Conservation (phyloP, 768 basidiomycete genomes). For the Russula compacta region DNA sequence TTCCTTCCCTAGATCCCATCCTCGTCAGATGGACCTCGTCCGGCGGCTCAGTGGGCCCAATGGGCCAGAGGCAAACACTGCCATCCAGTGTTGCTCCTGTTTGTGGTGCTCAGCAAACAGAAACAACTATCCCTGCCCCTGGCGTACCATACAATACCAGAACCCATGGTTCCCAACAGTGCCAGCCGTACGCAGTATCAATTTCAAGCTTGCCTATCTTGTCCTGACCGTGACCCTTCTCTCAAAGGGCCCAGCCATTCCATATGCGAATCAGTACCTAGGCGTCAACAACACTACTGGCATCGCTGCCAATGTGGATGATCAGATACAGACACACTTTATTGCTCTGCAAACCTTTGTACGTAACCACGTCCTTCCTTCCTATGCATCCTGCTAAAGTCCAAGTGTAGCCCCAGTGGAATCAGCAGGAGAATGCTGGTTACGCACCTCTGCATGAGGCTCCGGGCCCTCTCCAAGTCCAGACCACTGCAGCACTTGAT, state of each 20-base stretch:
- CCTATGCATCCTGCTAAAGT: background rate
- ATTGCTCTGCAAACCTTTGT: background rate
- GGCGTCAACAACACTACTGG: background rate
- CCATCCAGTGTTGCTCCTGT: background rate
- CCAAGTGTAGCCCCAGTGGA: background rate
- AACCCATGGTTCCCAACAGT: too few species aligned
- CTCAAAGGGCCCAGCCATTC: background rate
- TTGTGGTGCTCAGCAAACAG: background rate
- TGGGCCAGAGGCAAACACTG: background rate
- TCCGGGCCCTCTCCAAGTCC: background rate
- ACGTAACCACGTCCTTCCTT: background rate
- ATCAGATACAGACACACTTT: background rate
- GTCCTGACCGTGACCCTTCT: background rate
- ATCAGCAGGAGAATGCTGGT: background rate
- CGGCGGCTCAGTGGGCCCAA: background rate
- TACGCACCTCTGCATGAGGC: background rate
- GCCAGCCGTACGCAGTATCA: background rate
- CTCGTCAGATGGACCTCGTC: background rate
- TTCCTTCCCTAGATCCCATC: background rate
- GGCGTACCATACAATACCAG: background rate
- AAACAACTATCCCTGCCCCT: background rate
- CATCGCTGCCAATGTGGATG: background rate
- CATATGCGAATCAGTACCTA: background rate
- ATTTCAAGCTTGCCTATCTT: background rate
- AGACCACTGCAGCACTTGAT: background rate